Evolutionary conservation across 2,329 filamentous ascomycete species (phyloP).

Genomic region (Tolypocladium amazonense): DNA sequence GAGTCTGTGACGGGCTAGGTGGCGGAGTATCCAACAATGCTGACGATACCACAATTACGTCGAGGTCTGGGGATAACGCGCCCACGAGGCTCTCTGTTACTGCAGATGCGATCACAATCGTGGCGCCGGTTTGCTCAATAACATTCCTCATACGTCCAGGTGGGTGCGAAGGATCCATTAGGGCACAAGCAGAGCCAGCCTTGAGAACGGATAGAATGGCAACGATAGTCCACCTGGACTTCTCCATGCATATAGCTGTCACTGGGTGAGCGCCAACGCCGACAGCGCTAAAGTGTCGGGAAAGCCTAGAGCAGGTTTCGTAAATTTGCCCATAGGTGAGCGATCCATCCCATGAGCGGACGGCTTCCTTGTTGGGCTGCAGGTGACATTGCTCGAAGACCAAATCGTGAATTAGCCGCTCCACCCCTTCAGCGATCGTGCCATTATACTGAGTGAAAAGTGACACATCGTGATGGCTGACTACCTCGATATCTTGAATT

Average conservation of each 20-base stretch:
- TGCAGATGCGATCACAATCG: not conserved
- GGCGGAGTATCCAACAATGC: not conserved
- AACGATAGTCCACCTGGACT: conserved; percentile 2
- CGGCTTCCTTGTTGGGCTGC: not conserved
- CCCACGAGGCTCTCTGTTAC: not conserved
- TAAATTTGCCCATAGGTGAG: conserved; percentile 1
- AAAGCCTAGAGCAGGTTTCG: not conserved
- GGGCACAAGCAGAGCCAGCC: conserved; percentile 5
- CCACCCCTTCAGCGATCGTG: not conserved
- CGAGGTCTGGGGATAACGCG: not conserved
- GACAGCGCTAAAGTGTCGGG: not conserved
- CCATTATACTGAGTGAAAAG: not conserved
- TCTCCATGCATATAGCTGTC: conserved; percentile 3
- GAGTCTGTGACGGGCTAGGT: not conserved
- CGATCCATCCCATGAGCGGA: not conserved
- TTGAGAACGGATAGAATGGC: conserved; percentile 5
- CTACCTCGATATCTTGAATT: not conserved
- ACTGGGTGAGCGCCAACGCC: not conserved
- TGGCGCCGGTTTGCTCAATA: not conserved
- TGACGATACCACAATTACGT: not conserved
- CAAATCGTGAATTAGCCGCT: not conserved
- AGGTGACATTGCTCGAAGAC: not conserved
- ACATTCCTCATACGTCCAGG: not conserved
- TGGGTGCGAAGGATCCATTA: conserved; percentile 4
- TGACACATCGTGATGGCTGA: not conserved